Evolutionary conservation across 345 rosid species (phyloP).

Genomic region (Aethionema arabicum): DNA sequence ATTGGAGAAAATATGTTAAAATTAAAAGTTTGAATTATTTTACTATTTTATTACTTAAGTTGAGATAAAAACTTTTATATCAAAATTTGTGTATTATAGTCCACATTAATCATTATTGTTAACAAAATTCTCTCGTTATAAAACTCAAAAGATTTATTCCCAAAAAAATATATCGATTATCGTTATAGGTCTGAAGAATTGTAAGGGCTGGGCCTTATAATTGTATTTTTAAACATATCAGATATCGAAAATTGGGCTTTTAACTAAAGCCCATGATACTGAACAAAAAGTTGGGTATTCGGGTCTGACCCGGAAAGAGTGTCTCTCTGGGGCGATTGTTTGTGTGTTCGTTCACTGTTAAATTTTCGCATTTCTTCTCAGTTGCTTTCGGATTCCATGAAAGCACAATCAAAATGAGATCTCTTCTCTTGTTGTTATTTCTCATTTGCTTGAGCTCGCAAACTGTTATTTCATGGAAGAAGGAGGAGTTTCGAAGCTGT

Average conservation of each 20-base stretch:
- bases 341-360: slow-evolving; percentile 1
- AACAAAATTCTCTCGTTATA: no score
- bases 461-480: slow-evolving; percentile 71
- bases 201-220: no score
- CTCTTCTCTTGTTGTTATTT: slow-evolving; percentile 38
- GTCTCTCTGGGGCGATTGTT: slow-evolving; percentile 13
- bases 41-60: no score
- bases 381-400: slow-evolving; percentile 29
- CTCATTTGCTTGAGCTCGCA: slow-evolving; percentile 46
- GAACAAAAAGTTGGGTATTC: background rate
- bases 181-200: no score
- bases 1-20: no score
- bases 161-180: no score
- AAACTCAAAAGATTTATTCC: no score
- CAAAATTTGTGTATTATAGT: no score
- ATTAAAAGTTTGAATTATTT: no score
- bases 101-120: no score
- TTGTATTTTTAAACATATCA: background rate
- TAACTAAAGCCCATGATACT: background rate
- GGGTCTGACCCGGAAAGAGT: slow-evolving; percentile 29
- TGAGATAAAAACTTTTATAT: no score
- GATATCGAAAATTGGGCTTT: background rate
- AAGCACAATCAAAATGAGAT: slow-evolving; percentile 38
- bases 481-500: slow-evolving; percentile 91
- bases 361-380: background rate